Evolutionary conservation across 148 eudicot species (phyloP).

Genomic region (Cornus suecica): DNA sequence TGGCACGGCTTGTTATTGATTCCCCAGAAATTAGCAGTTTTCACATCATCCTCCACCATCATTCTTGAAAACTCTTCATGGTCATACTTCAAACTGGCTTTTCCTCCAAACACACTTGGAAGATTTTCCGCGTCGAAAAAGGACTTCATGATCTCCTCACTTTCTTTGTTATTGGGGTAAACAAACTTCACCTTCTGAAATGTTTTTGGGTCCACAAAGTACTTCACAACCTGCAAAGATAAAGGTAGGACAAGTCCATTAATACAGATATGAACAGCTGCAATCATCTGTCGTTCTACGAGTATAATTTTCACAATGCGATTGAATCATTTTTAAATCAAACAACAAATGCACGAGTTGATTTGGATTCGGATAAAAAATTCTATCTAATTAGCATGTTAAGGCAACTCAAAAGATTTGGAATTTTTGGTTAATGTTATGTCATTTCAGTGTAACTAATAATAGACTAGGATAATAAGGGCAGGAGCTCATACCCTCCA

Average conservation of each 20-base stretch:
- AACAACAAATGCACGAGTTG: no score
- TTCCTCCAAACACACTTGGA: slow-evolving; percentile 84
- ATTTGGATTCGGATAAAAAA: no score
- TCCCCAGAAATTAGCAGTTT: slow-evolving; percentile 74
- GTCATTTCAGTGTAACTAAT: neutral
- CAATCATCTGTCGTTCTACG: neutral
- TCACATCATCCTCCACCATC: slow-evolving; percentile 70
- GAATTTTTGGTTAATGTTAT: neutral
- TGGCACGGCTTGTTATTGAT: slow-evolving; percentile 23
- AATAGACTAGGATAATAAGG: neutral
- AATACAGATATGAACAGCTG: neutral
- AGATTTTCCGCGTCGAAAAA: slow-evolving; percentile 76
- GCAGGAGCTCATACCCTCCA: slow-evolving; percentile 47
- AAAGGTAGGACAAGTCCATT: neutral
- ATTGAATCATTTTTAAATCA: no score
- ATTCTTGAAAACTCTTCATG: slow-evolving; percentile 72
- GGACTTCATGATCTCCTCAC: slow-evolving; percentile 69
- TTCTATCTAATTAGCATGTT: no score
- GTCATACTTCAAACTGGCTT: slow-evolving; percentile 68
- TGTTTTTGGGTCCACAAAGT: slow-evolving; percentile 68
- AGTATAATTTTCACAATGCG: neutral
- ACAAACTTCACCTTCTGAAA: slow-evolving; percentile 60
- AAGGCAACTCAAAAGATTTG: neutral
- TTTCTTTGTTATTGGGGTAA: slow-evolving; percentile 62
- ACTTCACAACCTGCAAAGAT: slow-evolving; percentile 51